Evolutionary conservation across 225 moss, liverwort and hornwort genomes (phyloP), one percentile per base, ranked within the genome.

Genomic region (Marchantia polymorpha): DNA sequence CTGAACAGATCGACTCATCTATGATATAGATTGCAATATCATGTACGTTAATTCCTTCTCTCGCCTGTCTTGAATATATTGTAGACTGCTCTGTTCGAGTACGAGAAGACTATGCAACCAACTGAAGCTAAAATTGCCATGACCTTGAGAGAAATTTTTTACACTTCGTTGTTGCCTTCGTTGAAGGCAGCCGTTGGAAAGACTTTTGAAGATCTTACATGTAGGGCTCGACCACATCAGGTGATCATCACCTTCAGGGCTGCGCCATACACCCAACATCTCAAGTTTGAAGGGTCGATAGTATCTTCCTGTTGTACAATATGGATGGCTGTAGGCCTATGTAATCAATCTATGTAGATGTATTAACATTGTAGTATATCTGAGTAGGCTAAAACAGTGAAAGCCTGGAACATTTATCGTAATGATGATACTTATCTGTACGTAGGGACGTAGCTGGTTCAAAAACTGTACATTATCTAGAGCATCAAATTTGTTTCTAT

Each of bases 161-260:
- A 73, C 64, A 74, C 82, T 67, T 79, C 78, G 27, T 64, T 85
- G 61, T 55, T 85, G 51, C 85, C 85, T 66, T 81, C 73, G 7
- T 69, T 85, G 19, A 78, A 68, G 55, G 73, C 81, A 61, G 63
- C 82, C 31, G 0, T 85, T 47, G 81, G 68, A 46, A 70, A 48
- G 46, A 55, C 50, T 59, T 13, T 22, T 51, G 46, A 75, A 26
- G 10, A 20, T 69, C 67, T 69, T 19, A 60, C 61, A 25, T 53
- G 67, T 77, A 74, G 55, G 10, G 78, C 81, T 49, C 72, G 78
- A 59, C 78, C 85, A 52, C 85, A 82, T 82, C 85, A 85, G 81
- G 85, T 85, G 30, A 74, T 14, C 9, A 9, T 23, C 23, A 64
- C 25, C 20, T 4, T 64, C 25, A 25, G 64, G 59, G 22, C 22